phyloP scores from a whole-genome alignment of 257 asterid species.

The Solanum piurae region DNA sequence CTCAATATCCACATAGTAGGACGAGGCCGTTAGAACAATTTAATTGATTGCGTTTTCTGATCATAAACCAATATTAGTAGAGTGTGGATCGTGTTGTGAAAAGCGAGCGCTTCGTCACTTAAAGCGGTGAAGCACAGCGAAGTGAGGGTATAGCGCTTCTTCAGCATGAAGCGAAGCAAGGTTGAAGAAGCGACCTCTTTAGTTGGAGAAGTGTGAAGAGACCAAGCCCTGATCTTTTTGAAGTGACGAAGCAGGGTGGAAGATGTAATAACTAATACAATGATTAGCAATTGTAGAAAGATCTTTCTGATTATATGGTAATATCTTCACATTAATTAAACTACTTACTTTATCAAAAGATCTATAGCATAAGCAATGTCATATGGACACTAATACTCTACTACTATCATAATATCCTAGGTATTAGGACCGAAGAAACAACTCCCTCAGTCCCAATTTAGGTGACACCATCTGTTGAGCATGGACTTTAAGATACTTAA shows the following conservation, averaged over 20 bases:
- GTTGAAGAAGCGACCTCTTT: not conserved
- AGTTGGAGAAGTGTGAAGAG: not conserved
- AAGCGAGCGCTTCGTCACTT: not conserved
- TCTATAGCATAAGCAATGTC: not conserved
- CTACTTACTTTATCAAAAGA: not conserved
- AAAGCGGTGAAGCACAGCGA: not conserved
- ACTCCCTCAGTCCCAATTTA: not conserved
- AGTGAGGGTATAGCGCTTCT: not conserved
- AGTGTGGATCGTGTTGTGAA: not conserved
- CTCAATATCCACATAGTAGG: not conserved
- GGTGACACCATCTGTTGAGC: not conserved
- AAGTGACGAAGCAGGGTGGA: not conserved
- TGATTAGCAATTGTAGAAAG: not conserved
- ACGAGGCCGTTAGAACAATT: not conserved
- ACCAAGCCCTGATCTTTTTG: not conserved
- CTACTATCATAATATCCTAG: not conserved
- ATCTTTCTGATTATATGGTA: not conserved
- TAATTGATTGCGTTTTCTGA: not conserved
- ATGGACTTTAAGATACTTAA: not conserved
- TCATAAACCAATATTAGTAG: not conserved
- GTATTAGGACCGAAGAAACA: not conserved
- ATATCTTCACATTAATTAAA: not conserved
- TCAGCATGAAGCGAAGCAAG: not conserved
- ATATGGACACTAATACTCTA: not conserved
- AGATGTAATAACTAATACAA: not conserved